Conservation (phyloP, 495 filamentous ascomycete species). For the Monascus purpureus region DNA sequence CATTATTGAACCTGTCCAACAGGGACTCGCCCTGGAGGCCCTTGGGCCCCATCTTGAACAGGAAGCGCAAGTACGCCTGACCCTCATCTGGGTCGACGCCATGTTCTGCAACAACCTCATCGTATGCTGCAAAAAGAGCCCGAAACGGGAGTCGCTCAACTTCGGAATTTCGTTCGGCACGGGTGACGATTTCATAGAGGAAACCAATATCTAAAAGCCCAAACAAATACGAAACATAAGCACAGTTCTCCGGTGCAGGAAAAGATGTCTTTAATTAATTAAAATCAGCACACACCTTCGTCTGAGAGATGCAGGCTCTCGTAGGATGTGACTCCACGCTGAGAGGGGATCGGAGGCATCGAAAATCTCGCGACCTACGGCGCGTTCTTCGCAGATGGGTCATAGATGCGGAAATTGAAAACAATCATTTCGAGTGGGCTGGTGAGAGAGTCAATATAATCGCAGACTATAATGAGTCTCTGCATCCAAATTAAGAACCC, state of each 20-base stretch:
- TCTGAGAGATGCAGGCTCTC: slow-evolving; percentile 43
- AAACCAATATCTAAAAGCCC: slow-evolving; percentile 57
- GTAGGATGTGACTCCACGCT: slow-evolving; percentile 34
- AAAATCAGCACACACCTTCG: slow-evolving; percentile 37
- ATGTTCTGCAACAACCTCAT: slow-evolving; percentile 51
- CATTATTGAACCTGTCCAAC: slow-evolving; percentile 50
- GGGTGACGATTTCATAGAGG: slow-evolving; percentile 59
- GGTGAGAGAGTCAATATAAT: background rate
- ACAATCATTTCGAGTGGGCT: slow-evolving; percentile 27
- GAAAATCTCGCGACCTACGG: slow-evolving; percentile 39
- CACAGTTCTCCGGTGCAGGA: no score
- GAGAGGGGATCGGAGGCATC: slow-evolving; percentile 43
- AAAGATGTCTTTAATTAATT: no score
- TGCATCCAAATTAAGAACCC: background rate
- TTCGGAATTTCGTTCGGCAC: slow-evolving; percentile 52
- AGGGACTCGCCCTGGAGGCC: slow-evolving; percentile 31
- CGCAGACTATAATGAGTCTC: background rate
- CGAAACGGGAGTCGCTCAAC: slow-evolving; percentile 54
- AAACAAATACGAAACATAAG: slow-evolving; percentile 7
- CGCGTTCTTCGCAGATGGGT: slow-evolving; percentile 36
- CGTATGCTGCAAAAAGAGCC: slow-evolving; percentile 70
- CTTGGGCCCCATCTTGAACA: slow-evolving; percentile 66
- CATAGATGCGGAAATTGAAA: slow-evolving; percentile 35
- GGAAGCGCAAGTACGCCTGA: slow-evolving; percentile 57
- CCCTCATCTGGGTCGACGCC: slow-evolving; percentile 58